Evolutionary conservation across 257 asterid species (phyloP).

Genomic region (Primulina tabacum): DNA sequence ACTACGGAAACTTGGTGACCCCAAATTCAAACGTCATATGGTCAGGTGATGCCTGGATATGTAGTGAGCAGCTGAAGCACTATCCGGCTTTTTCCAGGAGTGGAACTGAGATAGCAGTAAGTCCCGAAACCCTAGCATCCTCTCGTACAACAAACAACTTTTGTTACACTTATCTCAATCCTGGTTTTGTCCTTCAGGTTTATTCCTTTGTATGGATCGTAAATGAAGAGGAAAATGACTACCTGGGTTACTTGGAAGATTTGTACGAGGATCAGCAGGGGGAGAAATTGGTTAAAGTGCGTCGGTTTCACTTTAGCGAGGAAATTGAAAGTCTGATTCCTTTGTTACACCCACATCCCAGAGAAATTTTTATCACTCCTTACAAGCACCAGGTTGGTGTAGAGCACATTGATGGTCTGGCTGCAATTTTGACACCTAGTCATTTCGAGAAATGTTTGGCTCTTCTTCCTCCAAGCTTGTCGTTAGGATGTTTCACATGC

Average conservation of each 20-base stretch:
- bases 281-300: slow-evolving; percentile 31
- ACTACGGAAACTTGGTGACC: slow-evolving; percentile 20
- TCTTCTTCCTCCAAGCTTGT: slow-evolving; percentile 20
- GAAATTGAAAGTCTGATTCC: slow-evolving; percentile 28
- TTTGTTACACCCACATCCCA: slow-evolving; percentile 29
- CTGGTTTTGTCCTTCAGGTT: slow-evolving; percentile 33
- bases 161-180: slow-evolving; percentile 18
- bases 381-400: slow-evolving; percentile 33
- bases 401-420: slow-evolving; percentile 27
- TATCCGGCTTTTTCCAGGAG: slow-evolving; percentile 43
- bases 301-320: slow-evolving; percentile 29
- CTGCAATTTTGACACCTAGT: slow-evolving; percentile 36
- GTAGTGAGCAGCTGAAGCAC: slow-evolving; percentile 49
- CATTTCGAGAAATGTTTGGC: slow-evolving; percentile 37
- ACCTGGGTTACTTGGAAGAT: slow-evolving; percentile 47
- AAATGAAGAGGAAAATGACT: slow-evolving; percentile 27
- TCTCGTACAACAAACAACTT: neutral
- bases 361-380: slow-evolving; percentile 40
- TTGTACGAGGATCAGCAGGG: slow-evolving; percentile 32
- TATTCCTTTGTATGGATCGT: slow-evolving; percentile 43
- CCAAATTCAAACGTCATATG: slow-evolving; percentile 36
- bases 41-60: slow-evolving; percentile 49
- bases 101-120: slow-evolving; percentile 41
- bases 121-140: slow-evolving; percentile 22
- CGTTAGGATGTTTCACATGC: slow-evolving; percentile 37